These are phyloP conservation scores for Elaeis oleifera DNA, from an alignment of 202 grass and related monocot genomes.

Conservation along the genomic window DNA sequence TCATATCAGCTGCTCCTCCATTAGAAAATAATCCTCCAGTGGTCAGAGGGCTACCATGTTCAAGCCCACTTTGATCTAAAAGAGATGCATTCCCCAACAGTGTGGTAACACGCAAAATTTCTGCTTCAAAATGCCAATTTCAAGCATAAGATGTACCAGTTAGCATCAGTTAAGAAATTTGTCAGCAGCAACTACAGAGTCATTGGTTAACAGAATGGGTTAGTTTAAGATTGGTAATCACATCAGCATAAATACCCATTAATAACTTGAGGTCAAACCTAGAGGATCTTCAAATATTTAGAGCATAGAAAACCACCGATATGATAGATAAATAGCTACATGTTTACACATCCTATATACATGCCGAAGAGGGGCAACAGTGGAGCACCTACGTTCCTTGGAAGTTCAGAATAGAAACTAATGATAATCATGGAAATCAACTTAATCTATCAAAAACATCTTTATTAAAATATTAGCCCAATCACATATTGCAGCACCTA, in stretches of 20 bases:
- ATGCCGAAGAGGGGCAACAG: too few species aligned
- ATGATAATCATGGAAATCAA: too few species aligned
- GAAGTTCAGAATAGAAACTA: too few species aligned
- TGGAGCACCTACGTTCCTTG: too few species aligned
- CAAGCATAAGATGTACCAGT: constrained; percentile 22
- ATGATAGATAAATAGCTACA: too few species aligned
- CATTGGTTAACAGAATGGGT: neutral
- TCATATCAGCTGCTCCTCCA: constrained; percentile 27
- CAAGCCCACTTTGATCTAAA: constrained; percentile 31
- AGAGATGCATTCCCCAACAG: constrained; percentile 32
- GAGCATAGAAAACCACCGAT: too few species aligned
- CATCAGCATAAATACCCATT: neutral
- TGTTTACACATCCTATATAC: too few species aligned
- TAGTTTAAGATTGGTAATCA: neutral
- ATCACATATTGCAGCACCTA: too few species aligned
- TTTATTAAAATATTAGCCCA: too few species aligned
- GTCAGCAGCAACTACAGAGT: constrained; percentile 6
- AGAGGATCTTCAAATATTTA: too few species aligned
- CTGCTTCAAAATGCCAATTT: constrained; percentile 27
- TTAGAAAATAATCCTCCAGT: constrained; percentile 29
- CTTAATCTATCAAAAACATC: too few species aligned
- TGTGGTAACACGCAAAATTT: constrained; percentile 29
- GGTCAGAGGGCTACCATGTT: constrained; percentile 32
- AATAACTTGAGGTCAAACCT: too few species aligned
- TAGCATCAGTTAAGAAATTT: constrained; percentile 15